phyloP scores from a whole-genome alignment of 495 filamentous ascomycete species.

The Xylaria longipes region DNA sequence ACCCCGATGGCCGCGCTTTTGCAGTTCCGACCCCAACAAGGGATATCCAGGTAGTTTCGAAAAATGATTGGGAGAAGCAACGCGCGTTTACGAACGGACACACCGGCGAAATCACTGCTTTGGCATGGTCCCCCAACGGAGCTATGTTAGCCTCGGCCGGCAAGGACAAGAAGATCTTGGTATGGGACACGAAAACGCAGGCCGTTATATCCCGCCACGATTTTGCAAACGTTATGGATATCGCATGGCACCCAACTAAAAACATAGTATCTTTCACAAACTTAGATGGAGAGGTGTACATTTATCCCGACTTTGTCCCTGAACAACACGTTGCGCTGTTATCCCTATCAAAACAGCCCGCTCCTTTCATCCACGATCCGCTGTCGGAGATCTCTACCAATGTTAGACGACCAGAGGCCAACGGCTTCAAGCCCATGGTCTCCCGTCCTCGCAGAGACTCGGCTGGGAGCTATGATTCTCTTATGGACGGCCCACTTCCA shows the following conservation, averaged over 20 bases:
- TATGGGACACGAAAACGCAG: slow-evolving; percentile 92
- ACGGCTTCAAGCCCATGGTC: slow-evolving; percentile 61
- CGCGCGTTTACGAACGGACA: slow-evolving; percentile 78
- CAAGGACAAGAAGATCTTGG: slow-evolving; percentile 78
- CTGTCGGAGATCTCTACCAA: slow-evolving; percentile 74
- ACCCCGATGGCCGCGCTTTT: slow-evolving; percentile 93
- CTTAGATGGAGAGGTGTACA: slow-evolving; percentile 88
- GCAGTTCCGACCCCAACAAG: slow-evolving; percentile 81
- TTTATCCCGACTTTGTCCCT: slow-evolving; percentile 79
- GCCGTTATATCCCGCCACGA: slow-evolving; percentile 74
- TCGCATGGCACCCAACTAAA: slow-evolving; percentile 88
- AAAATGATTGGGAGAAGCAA: slow-evolving; percentile 85
- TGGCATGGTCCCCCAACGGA: slow-evolving; percentile 94
- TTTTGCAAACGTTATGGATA: slow-evolving; percentile 78
- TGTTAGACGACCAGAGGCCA: slow-evolving; percentile 59
- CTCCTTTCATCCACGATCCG: slow-evolving; percentile 86
- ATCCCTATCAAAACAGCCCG: slow-evolving; percentile 64
- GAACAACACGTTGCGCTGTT: slow-evolving; percentile 68
- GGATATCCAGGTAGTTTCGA: slow-evolving; percentile 86
- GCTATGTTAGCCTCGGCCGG: slow-evolving; percentile 82
- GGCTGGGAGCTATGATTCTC: slow-evolving; percentile 56
- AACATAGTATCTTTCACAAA: slow-evolving; percentile 92
- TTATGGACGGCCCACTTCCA: slow-evolving; percentile 54
- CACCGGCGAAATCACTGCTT: slow-evolving; percentile 81
- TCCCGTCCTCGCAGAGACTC: slow-evolving; percentile 49